Percentiles rank a stretch among this genome's conserved stretches.
phyloP scores from a whole-genome alignment of 2,329 filamentous ascomycete species.

The Verticillium isaacii region DNA sequence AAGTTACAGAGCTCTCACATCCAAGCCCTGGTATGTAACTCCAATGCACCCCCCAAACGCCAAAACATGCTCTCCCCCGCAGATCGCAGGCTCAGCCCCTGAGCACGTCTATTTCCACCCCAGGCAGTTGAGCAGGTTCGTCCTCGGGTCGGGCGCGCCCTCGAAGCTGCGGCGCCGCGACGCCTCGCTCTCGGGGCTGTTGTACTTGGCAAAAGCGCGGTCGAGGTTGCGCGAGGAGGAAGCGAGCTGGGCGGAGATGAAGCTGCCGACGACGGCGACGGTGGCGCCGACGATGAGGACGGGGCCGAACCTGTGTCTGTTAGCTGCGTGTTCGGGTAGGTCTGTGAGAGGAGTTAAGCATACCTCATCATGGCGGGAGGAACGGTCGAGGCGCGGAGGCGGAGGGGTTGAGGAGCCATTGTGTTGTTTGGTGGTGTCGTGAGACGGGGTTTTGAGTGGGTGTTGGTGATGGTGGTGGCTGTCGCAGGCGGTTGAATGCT shows the following conservation, averaged over 20 bases:
- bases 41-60: background rate
- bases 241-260: conserved; percentile 26
- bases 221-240: conserved; percentile 29
- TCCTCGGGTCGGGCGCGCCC: conserved; percentile 26
- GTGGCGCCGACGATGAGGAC: conserved; percentile 1
- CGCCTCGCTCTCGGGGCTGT: conserved; percentile 30
- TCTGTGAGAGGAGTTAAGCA: background rate
- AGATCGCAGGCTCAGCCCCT: background rate
- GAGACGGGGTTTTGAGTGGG: background rate
- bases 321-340: background rate
- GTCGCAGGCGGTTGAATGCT: background rate
- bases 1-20: background rate
- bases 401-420: background rate
- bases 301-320: background rate
- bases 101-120: conserved; percentile 15
- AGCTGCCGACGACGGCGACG: conserved; percentile 21
- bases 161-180: conserved; percentile 26
- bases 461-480: background rate
- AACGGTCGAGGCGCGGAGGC: background rate
- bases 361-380: background rate
- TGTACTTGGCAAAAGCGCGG: conserved; percentile 31
- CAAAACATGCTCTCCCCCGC: background rate
- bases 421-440: background rate
- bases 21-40: background rate
- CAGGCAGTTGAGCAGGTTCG: conserved; percentile 27